Conservation (phyloP, 176 grass and related monocot genomes). For the Oryza meyeriana region DNA sequence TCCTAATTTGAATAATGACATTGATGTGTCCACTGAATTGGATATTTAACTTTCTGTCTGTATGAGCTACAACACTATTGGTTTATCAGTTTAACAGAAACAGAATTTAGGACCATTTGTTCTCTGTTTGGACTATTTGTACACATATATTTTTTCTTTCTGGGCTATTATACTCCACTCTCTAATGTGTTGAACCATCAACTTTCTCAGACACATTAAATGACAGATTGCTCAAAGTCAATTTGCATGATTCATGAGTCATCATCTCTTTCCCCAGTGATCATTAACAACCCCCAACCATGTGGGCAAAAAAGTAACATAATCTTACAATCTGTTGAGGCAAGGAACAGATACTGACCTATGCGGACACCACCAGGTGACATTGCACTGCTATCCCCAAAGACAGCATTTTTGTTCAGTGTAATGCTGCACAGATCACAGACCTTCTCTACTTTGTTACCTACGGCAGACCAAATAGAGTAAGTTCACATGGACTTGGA, state of each 20-base stretch:
- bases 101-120: no score
- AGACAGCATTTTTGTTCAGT: conserved; percentile 68
- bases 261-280: not conserved
- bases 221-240: not conserved
- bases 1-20: no score
- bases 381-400: conserved; percentile 59
- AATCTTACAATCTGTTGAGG: not conserved
- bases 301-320: not conserved
- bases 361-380: conserved; percentile 67
- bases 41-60: no score
- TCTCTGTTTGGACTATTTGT: no score
- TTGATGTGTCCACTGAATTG: no score
- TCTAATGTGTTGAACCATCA: no score
- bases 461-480: conserved; percentile 35
- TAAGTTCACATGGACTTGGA: not conserved
- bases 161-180: no score
- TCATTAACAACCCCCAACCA: conserved; percentile 1
- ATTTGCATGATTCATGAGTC: not conserved
- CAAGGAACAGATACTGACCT: conserved; percentile 40
- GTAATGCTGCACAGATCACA: conserved; percentile 65
- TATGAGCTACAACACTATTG: no score
- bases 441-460: conserved; percentile 75
- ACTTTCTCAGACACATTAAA: not conserved
- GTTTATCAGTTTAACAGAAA: no score
- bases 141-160: no score